Evolutionary conservation across 2,329 filamentous ascomycete species (phyloP).

Genomic region (Reticulascus tulasneorum): DNA sequence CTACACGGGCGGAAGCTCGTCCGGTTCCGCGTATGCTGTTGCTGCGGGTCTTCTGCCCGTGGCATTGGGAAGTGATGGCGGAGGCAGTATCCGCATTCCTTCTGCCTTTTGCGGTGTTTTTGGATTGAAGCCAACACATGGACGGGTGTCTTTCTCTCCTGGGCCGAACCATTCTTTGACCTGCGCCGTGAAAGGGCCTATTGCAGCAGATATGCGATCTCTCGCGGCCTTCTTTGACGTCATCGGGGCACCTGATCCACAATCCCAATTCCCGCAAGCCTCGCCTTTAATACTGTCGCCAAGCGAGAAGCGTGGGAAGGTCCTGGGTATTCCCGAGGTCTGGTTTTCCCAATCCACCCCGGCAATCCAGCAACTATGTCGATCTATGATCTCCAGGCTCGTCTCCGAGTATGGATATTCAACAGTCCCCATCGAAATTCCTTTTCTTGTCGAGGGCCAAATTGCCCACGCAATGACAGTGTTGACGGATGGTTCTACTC

Average conservation of each 20-base stretch:
- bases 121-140: conserved; percentile 69
- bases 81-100: conserved; percentile 71
- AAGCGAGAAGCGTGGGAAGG: conserved; percentile 29
- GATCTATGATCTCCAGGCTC: conserved; percentile 47
- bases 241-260: conserved; percentile 60
- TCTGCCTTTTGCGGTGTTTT: conserved; percentile 69
- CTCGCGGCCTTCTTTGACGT: conserved; percentile 62
- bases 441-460: conserved; percentile 59
- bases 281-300: conserved; percentile 20
- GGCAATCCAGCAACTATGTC: conserved; percentile 36
- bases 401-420: conserved; percentile 47
- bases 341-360: conserved; percentile 55
- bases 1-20: conserved; percentile 75
- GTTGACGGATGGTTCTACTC: conserved; percentile 54
- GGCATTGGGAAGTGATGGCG: conserved; percentile 68
- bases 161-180: conserved; percentile 55
- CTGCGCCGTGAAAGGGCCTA: conserved; percentile 62
- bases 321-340: conserved; percentile 59
- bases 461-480: conserved; percentile 72
- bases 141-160: conserved; percentile 60
- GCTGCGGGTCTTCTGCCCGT: conserved; percentile 66
- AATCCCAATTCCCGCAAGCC: conserved; percentile 47
- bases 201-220: conserved; percentile 64
- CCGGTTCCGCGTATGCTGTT: conserved; percentile 70
- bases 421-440: conserved; percentile 53